Base-by-base conservation (phyloP, 2,329 filamentous ascomycete species). In the Penicillium occitanis region DNA sequence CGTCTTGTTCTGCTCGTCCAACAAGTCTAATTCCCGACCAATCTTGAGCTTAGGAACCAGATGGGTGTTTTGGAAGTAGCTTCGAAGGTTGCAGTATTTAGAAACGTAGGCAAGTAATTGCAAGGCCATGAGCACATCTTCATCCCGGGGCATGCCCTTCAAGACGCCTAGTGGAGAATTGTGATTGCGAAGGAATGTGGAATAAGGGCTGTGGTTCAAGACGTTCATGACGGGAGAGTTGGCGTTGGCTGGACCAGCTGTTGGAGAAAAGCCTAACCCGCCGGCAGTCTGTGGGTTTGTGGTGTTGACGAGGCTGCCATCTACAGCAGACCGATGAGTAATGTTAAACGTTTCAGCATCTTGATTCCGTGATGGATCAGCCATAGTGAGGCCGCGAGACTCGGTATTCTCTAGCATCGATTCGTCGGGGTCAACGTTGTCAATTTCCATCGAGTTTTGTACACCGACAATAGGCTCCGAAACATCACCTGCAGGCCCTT, bases 81-180 rank as follows among this genome's bases (percentile, higher is more conserved):
- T 90, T 19, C 95, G 88, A 35, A 99, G 86, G 72, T 96, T 96
- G 84, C 95, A 98, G 80, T 99, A 99, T 79, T 99, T 99, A 28
- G 93, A 97, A 65, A 99, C 94, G 76, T 99, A 99, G 17, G 95
- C 95, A 55, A 99, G 86, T 22, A 99, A 87, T 79, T 99, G 95
- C 44, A 99, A 85, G 5, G 95, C 97, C 94, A 99, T 97, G 69
- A 99, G 84, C 2, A 99, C 95, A 73, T 99, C 95, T 78, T 99
- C 95, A 73, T 99, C 95, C 61, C 95, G 88, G 10, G 95, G 95
- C 91, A 98, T 96, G 11, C 93, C 90, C 33, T 93, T 91, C 37
- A 97, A 82, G 72, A 96, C 89, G 71, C 90, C 89, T 17, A 90
- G 86, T 73, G 88, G 87, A 30, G 91, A 87, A 44, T 88, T 85